Conservation (phyloP, 495 filamentous ascomycete species). For the Penicillium bovifimosum region DNA sequence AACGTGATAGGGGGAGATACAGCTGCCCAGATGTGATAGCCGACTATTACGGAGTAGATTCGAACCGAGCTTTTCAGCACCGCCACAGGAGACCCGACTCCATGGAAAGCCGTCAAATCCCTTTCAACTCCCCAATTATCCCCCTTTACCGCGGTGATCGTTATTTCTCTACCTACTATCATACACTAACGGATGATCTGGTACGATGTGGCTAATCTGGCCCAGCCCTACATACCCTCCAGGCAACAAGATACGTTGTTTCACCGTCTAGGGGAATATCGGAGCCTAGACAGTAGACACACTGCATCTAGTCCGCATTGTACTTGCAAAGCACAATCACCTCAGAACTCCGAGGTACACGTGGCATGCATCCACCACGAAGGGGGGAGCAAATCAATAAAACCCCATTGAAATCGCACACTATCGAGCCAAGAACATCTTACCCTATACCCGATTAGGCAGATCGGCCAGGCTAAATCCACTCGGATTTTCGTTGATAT, state of each 20-base stretch:
- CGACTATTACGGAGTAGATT: conserved; percentile 9
- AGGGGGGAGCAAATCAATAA: neutral
- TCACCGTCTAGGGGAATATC: neutral
- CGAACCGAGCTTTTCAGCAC: conserved; percentile 5
- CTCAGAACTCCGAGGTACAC: neutral
- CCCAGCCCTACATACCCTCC: neutral
- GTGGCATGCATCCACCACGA: neutral
- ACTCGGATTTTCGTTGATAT: neutral
- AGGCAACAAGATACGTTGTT: neutral
- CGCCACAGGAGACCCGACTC: neutral
- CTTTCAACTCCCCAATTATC: no score
- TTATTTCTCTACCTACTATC: neutral
- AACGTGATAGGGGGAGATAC: neutral
- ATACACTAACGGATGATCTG: no score
- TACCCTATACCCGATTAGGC: neutral
- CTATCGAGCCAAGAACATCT: neutral
- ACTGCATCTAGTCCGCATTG: no score
- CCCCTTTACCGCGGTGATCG: neutral
- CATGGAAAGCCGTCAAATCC: neutral
- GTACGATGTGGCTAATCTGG: no score
- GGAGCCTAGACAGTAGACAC: neutral
- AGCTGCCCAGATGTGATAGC: neutral
- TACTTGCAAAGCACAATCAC: neutral
- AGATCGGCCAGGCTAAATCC: conserved; percentile 1
- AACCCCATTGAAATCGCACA: neutral